These are phyloP conservation scores for Metschnikowia amazonensis DNA, from an alignment of 805 yeast genomes.

Conservation along the genomic window DNA sequence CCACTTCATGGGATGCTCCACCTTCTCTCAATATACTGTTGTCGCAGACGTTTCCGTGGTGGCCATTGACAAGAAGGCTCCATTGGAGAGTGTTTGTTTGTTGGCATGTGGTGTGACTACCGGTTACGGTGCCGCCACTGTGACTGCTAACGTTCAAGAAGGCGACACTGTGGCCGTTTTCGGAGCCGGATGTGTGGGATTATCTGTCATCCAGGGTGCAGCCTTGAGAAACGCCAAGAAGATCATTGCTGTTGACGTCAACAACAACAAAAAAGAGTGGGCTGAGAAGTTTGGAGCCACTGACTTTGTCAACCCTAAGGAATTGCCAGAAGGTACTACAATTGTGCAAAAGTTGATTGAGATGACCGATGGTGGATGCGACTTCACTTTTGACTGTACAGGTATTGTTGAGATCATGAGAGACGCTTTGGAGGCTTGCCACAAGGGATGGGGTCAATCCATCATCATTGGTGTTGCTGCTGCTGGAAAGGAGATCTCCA, in stretches of 20 bases:
- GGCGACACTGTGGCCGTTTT: slow-evolving; percentile 96
- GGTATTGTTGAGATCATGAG: slow-evolving; percentile 96
- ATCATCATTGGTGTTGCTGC: slow-evolving; percentile 97
- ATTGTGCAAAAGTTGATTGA: slow-evolving; percentile 81
- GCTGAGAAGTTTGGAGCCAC: slow-evolving; percentile 91
- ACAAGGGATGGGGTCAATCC: slow-evolving; percentile 98
- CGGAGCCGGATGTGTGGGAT: slow-evolving; percentile 97
- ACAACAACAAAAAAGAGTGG: slow-evolving; percentile 81
- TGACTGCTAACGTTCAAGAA: slow-evolving; percentile 83
- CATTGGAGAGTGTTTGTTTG: slow-evolving; percentile 81
- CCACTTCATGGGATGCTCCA: slow-evolving; percentile 98
- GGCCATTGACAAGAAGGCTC: slow-evolving; percentile 81
- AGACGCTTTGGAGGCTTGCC: slow-evolving; percentile 93
- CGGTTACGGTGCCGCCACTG: slow-evolving; percentile 96
- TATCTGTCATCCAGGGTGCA: slow-evolving; percentile 96
- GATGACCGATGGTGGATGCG: slow-evolving; percentile 96
- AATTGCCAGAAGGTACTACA: slow-evolving; percentile 66
- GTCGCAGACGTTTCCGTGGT: slow-evolving; percentile 97
- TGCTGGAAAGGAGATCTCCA: slow-evolving; percentile 93
- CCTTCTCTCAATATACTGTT: slow-evolving; percentile 95
- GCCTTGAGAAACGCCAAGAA: slow-evolving; percentile 72
- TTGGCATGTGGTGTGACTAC: slow-evolving; percentile 99
- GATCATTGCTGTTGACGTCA: slow-evolving; percentile 84
- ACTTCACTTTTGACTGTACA: slow-evolving; percentile 95
- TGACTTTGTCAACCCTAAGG: slow-evolving; percentile 83